A percentile compares a stretch with the other conserved stretches of the same genome.
Conservation (phyloP, 176 grass and related monocot genomes). For the Elaeis guineensis region DNA sequence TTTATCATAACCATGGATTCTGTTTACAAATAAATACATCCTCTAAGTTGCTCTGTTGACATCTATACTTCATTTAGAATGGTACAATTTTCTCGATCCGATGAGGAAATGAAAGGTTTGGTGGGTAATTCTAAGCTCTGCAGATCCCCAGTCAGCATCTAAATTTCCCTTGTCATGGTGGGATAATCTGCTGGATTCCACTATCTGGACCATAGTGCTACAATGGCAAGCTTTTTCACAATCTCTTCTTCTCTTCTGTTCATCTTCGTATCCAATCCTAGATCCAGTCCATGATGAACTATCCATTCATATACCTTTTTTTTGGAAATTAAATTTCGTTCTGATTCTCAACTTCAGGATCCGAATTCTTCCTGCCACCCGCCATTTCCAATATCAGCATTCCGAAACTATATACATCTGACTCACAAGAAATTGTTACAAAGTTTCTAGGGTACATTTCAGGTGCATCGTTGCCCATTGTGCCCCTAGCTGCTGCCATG, state of each 20-base stretch:
- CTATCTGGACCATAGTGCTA: constrained; percentile 9
- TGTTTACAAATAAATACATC: too few relatives aligned
- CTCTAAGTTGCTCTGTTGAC: too few relatives aligned
- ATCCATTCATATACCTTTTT: background rate
- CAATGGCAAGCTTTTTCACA: background rate
- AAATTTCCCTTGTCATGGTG: background rate
- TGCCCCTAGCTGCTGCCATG: constrained; percentile 9
- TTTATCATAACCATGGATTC: too few relatives aligned
- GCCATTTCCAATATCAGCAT: constrained; percentile 16
- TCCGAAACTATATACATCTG: constrained; percentile 18
- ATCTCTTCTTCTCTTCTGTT: background rate
- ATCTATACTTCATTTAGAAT: too few relatives aligned
- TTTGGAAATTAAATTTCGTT: background rate
- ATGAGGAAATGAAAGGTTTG: constrained; percentile 4
- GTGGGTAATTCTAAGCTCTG: constrained; percentile 2
- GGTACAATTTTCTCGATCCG: too few relatives aligned
- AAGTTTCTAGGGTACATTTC: constrained; percentile 2
- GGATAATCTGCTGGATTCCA: constrained; percentile 7
- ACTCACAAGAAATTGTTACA: background rate
- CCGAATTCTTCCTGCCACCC: background rate
- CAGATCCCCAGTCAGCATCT: background rate
- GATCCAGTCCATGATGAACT: background rate
- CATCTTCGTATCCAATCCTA: background rate
- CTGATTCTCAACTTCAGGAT: background rate
- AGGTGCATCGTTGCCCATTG: constrained; percentile 8